A percentile compares a stretch with the other conserved stretches of the same genome.
Conservation (phyloP, 164 flowering plant species). For the Houttuynia cordata region DNA sequence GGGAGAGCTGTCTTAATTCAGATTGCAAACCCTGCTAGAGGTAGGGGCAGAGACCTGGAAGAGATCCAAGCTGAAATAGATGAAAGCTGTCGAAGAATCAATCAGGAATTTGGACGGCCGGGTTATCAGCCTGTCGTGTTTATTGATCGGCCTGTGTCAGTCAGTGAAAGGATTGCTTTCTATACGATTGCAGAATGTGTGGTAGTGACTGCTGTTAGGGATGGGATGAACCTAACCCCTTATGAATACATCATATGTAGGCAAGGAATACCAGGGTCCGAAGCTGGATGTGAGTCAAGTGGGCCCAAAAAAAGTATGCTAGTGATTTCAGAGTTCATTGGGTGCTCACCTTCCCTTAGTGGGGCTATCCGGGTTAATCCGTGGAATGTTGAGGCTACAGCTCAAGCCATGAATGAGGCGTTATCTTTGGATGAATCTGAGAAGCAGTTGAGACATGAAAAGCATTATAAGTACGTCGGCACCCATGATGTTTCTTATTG, state of each 20-base stretch:
- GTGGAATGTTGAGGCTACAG: conserved; percentile 65
- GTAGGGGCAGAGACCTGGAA: conserved; percentile 53
- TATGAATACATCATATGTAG: conserved; percentile 65
- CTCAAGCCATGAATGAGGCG: conserved; percentile 66
- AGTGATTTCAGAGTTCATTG: conserved; percentile 69
- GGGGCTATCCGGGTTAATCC: conserved; percentile 76
- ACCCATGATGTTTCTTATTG: conserved; percentile 74
- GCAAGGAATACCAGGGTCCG: conserved; percentile 22
- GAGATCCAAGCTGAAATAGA: conserved; percentile 47
- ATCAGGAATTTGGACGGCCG: conserved; percentile 35
- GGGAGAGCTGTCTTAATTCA: conserved; percentile 68
- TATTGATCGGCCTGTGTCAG: conserved; percentile 45
- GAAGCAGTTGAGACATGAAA: conserved; percentile 72
- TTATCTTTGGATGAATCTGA: conserved; percentile 55
- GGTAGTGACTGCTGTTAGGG: conserved; percentile 70
- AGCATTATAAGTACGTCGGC: conserved; percentile 65
- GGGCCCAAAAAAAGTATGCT: conserved; percentile 60
- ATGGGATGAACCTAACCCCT: conserved; percentile 77
- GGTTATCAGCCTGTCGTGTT: conserved; percentile 59
- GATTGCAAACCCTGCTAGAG: conserved; percentile 71
- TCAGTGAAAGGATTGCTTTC: conserved; percentile 53
- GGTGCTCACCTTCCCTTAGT: conserved; percentile 77
- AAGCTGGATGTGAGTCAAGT: neutral
- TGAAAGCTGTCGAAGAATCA: conserved; percentile 41
- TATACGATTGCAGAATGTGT: conserved; percentile 73